Evolutionary conservation across 1,284 basidiomycete genomes (phyloP).

Genomic region (Ganoderma lingzhi): DNA sequence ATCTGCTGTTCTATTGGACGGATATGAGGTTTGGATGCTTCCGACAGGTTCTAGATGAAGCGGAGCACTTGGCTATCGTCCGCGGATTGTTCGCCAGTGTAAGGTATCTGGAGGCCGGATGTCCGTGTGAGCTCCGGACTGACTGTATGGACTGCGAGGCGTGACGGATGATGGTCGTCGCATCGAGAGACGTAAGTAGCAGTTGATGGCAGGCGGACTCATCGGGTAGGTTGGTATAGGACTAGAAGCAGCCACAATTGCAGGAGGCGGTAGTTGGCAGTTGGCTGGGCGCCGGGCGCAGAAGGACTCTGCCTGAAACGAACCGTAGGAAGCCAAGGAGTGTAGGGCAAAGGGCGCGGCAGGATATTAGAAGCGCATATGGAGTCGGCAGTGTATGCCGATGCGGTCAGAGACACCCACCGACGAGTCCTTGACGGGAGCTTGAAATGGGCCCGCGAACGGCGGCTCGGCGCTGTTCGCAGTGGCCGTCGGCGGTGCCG

Average conservation of each 20-base stretch:
- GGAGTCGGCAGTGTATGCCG: neutral
- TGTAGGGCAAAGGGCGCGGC: neutral
- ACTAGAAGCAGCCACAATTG: constrained; percentile 2
- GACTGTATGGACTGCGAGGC: neutral
- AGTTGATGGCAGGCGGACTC: constrained; percentile 4
- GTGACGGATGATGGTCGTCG: neutral
- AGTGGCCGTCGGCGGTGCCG: constrained; percentile 18
- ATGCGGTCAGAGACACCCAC: neutral
- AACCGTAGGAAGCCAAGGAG: neutral
- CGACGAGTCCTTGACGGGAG: neutral
- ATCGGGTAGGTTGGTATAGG: neutral
- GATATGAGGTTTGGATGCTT: constrained; percentile 4
- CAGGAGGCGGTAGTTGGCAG: constrained; percentile 3
- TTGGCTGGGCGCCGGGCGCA: neutral
- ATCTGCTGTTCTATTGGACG: neutral
- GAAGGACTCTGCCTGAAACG: constrained; percentile 1
- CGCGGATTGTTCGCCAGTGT: neutral
- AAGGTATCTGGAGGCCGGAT: neutral
- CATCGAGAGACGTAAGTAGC: constrained; percentile 4
- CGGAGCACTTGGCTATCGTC: neutral
- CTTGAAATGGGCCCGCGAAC: neutral
- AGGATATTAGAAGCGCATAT: neutral
- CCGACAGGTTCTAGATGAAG: neutral
- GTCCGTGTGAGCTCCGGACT: neutral
- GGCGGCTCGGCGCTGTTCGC: neutral